Evolutionary conservation across 345 rosid genomes (phyloP), one percentile per base, ranked within the genome.

Genomic region (Salix caprea): DNA sequence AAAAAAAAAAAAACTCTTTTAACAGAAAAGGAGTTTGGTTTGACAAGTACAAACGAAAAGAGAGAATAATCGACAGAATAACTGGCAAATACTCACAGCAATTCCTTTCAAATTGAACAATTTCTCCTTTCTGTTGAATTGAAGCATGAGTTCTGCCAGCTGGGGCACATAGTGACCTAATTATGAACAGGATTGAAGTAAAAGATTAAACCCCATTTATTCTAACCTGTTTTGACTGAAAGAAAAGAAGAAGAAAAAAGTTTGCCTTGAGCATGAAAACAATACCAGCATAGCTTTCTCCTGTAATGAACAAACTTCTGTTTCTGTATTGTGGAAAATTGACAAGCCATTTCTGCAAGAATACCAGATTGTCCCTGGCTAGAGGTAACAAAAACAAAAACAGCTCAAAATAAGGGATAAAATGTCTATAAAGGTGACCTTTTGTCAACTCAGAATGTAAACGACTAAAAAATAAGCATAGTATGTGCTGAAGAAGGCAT

Each of bases 251-350:
- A 48, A 62, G 15, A 32, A 2, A 2, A 32, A 32, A 4, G 0
- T 6, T 24, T 54, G 34, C 15, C 34, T 61, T 65, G 70, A 77
- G 72, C 61, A 65, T 56, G 37, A 68, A 67, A 74, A 73, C 19
- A 34, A 32, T 88, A 93, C 98, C 98, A 65, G 99, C 99, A 85
- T 96, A 96, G 84, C 99, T 93, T 88, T 93, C 98, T 80, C 99
- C 99, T 21, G 96, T 84, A 54, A 96, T 87, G 89, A 82, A 96
- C 82, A 96, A 84, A 84, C 93, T 92, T 83, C 98, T 87, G 87
- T 92, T 93, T 77, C 77, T 92, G 90, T 92, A 96, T 7, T 93
- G 94, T 62, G 98, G 92, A 85, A 93, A 93, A 75, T 89, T 96
- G 78, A 82, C 79, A 70, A 96, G 86, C 99, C 99, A 96, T 78